These are phyloP conservation scores for Trichosanthes cucumerina DNA, from an alignment of 306 rosid species.

Conservation along the genomic window DNA sequence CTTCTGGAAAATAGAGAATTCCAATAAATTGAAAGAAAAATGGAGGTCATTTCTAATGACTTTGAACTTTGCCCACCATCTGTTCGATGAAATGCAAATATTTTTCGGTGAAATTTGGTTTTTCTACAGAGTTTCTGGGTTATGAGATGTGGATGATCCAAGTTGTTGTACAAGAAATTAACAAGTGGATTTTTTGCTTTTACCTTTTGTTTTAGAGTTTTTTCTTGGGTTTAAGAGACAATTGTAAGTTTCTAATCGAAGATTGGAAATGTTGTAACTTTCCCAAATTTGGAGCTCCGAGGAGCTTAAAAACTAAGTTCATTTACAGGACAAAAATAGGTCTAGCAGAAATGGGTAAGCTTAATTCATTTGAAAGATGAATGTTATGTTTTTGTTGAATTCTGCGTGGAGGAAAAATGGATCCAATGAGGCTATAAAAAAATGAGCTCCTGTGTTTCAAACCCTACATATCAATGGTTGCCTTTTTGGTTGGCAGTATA, in stretches of 20 bases:
- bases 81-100: no score
- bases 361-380: conserved; percentile 45
- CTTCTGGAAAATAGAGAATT: no score
- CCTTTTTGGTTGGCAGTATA: no score
- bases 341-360: conserved; percentile 29
- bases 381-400: conserved; percentile 63
- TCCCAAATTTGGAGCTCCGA: conserved; percentile 8
- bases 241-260: conserved; percentile 30
- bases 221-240: conserved; percentile 26
- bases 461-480: conserved; percentile 46
- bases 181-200: no score
- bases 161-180: no score
- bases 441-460: conserved; percentile 54
- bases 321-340: conserved; percentile 24
- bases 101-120: no score
- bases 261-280: conserved; percentile 25
- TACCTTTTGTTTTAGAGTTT: no score
- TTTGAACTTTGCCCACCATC: no score
- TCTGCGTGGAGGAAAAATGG: conserved; percentile 64
- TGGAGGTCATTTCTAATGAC: no score
- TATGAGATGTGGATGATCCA: no score
- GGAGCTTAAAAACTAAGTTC: conserved; percentile 25
- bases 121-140: no score
- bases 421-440: conserved; percentile 55
- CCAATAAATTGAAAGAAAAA: no score